Percentiles rank a stretch among this genome's conserved stretches.
phyloP scores from a whole-genome alignment of 192 early-diverging fungal genomes.

The Entomortierella lignicola region DNA sequence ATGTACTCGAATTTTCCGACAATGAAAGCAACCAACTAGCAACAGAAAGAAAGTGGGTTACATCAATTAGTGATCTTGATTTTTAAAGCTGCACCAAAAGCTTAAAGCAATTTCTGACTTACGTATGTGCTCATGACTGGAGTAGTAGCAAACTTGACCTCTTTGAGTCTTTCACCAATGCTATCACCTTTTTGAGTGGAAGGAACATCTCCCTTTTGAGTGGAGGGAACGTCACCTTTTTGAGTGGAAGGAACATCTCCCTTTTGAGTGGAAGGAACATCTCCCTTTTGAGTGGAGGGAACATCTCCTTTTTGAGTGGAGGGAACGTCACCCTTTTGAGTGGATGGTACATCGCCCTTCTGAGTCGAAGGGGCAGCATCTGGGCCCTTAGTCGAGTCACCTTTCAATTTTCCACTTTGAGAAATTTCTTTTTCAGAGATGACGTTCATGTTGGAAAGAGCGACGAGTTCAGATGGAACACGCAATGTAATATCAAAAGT shows the following conservation, averaged over 20 bases:
- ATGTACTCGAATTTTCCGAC: constrained; percentile 95
- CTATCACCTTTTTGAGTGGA: constrained; percentile 42
- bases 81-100: background rate
- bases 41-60: background rate
- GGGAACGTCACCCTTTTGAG: constrained; percentile 46
- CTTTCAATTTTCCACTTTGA: constrained; percentile 57
- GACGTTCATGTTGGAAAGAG: constrained; percentile 94
- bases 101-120: constrained; percentile 22
- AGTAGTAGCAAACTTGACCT: constrained; percentile 89
- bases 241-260: constrained; percentile 48
- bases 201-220: constrained; percentile 44
- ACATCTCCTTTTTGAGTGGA: constrained; percentile 46
- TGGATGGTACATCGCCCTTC: constrained; percentile 24
- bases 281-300: constrained; percentile 47
- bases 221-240: constrained; percentile 46
- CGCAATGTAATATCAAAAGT: constrained; percentile 92
- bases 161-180: constrained; percentile 71
- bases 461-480: constrained; percentile 79
- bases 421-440: constrained; percentile 70
- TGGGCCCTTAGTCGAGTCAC: constrained; percentile 39
- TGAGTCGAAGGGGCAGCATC: constrained; percentile 25
- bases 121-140: constrained; percentile 96
- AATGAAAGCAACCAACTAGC: constrained; percentile 84
- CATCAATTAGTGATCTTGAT: background rate
- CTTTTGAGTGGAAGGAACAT: constrained; percentile 48